These are phyloP conservation scores for Lathyrus sativus DNA, from an alignment of 306 rosid species.

Conservation along the genomic window DNA sequence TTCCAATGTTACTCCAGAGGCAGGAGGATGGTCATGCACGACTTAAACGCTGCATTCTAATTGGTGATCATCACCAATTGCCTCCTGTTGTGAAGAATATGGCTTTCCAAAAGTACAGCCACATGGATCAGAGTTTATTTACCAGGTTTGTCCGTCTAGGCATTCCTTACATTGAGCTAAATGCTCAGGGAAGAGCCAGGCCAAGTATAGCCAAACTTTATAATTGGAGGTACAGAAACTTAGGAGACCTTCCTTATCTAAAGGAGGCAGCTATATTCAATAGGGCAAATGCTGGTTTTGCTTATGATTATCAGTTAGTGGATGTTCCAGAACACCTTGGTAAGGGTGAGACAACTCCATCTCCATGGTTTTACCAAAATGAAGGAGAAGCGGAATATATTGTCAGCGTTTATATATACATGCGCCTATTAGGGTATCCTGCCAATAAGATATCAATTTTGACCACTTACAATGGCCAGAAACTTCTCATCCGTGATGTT, in stretches of 20 bases:
- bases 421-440: constrained; percentile 95
- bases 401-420: constrained; percentile 90
- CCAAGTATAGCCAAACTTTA: constrained; percentile 90
- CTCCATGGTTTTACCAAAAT: constrained; percentile 98
- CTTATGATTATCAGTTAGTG: constrained; percentile 90
- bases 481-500: constrained; percentile 95
- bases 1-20: constrained; percentile 98
- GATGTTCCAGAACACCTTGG: constrained; percentile 94
- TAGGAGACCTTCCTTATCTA: constrained; percentile 89
- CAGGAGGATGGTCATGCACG: constrained; percentile 99
- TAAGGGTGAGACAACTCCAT: constrained; percentile 91
- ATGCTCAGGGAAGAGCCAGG: constrained; percentile 99
- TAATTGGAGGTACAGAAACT: constrained; percentile 95
- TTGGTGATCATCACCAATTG: constrained; percentile 98
- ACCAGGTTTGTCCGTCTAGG: constrained; percentile 97
- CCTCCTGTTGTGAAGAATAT: constrained; percentile 99
- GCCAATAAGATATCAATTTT: constrained; percentile 94
- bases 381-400: constrained; percentile 96
- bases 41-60: constrained; percentile 93
- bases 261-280: constrained; percentile 63
- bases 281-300: constrained; percentile 92
- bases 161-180: constrained; percentile 95
- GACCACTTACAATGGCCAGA: constrained; percentile 99
- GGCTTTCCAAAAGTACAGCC: constrained; percentile 99
- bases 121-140: constrained; percentile 97